A percentile compares a stretch with the other conserved stretches of the same genome.
These are phyloP conservation scores for Sicyos edulis DNA, from an alignment of 306 rosid species.

Conservation along the genomic window DNA sequence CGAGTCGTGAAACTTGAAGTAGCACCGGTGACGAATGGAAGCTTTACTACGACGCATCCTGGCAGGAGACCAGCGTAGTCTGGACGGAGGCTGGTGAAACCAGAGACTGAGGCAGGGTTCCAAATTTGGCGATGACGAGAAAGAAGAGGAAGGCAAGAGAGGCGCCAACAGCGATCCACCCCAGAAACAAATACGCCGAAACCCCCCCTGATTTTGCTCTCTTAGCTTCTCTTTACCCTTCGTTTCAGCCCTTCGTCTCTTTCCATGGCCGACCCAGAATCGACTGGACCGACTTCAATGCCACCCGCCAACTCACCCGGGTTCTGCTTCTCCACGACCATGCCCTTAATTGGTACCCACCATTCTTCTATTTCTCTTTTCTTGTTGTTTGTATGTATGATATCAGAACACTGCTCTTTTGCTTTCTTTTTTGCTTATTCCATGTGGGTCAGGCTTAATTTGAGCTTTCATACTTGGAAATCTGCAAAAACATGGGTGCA, in stretches of 20 bases:
- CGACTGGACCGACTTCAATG: conserved; percentile 79
- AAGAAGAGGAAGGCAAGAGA: conserved; percentile 42
- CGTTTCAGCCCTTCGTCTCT: conserved; percentile 48
- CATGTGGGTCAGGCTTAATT: no score
- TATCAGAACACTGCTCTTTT: neutral
- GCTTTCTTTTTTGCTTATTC: neutral
- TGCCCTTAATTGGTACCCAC: conserved; percentile 34
- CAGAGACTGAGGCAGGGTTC: neutral
- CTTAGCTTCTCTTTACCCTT: conserved; percentile 70
- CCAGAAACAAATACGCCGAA: conserved; percentile 64
- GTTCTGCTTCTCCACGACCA: conserved; percentile 48
- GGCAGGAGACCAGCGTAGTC: no score
- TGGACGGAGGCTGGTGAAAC: no score
- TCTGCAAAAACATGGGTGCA: neutral
- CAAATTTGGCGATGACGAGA: conserved; percentile 26
- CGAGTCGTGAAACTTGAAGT: no score
- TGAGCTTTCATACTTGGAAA: no score
- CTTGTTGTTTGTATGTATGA: neutral
- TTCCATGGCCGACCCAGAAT: conserved; percentile 36
- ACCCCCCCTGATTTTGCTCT: conserved; percentile 71
- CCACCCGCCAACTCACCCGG: conserved; percentile 70
- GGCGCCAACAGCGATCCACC: conserved; percentile 36
- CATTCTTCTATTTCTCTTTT: neutral
- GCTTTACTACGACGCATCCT: no score
- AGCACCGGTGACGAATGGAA: no score